phyloP scores from a whole-genome alignment of 768 basidiomycete genomes.

The Lactarius psammicola region DNA sequence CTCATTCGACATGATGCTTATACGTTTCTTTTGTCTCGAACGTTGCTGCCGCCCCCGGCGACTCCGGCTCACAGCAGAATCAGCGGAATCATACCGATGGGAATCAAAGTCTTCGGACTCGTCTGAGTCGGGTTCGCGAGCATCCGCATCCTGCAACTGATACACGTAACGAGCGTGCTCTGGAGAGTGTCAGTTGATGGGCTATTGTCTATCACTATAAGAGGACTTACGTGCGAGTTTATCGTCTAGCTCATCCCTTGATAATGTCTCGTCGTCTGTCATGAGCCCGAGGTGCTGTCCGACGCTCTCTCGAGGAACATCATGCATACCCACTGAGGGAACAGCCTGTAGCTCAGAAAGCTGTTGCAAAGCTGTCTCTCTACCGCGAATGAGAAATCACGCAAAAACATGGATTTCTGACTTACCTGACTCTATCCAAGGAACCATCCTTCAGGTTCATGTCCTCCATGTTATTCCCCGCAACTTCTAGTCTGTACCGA shows the following conservation, averaged over 20 bases:
- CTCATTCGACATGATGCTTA: slow-evolving; percentile 66
- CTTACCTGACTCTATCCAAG: slow-evolving; percentile 72
- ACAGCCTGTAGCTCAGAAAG: slow-evolving; percentile 63
- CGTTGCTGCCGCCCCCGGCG: slow-evolving; percentile 33
- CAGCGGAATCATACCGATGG: slow-evolving; percentile 38
- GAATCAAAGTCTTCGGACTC: slow-evolving; percentile 35
- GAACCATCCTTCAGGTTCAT: slow-evolving; percentile 79
- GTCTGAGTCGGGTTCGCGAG: slow-evolving; percentile 32
- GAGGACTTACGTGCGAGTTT: slow-evolving; percentile 64
- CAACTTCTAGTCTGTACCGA: slow-evolving; percentile 88
- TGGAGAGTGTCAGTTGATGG: slow-evolving; percentile 31
- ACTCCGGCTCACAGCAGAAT: slow-evolving; percentile 39
- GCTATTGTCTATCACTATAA: neutral
- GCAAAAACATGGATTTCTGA: slow-evolving; percentile 29
- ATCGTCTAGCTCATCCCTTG: slow-evolving; percentile 62
- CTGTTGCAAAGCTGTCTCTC: slow-evolving; percentile 52
- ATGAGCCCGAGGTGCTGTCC: slow-evolving; percentile 60
- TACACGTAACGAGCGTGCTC: slow-evolving; percentile 67
- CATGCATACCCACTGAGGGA: slow-evolving; percentile 85
- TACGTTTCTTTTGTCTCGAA: slow-evolving; percentile 48
- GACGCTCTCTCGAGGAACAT: slow-evolving; percentile 71
- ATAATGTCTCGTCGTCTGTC: slow-evolving; percentile 42
- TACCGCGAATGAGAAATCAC: slow-evolving; percentile 44
- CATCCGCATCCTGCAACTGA: slow-evolving; percentile 32
- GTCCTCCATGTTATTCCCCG: slow-evolving; percentile 93